Base-by-base conservation (phyloP, 768 basidiomycete species). In the Tulasnella sp. region DNA sequence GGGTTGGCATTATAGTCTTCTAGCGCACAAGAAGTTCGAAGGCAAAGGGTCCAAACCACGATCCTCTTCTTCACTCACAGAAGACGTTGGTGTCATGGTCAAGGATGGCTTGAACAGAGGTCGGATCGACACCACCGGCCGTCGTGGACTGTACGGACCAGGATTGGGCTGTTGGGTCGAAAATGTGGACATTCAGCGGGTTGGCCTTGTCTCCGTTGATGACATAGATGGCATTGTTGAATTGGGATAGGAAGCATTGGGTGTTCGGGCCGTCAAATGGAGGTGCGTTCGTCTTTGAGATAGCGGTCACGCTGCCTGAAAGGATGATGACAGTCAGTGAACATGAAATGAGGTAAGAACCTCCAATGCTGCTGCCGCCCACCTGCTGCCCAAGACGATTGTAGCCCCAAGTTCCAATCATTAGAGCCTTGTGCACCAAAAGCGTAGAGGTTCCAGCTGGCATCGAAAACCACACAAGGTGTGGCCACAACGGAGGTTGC, bases 1-100 rank as follows among this genome's bases (percentile, higher is more conserved):
- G n/a, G n/a, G n/a, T n/a, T n/a, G n/a, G n/a, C n/a, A n/a, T n/a
- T n/a, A n/a, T n/a, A n/a, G n/a, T n/a, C n/a, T n/a, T n/a, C n/a
- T n/a, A n/a, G n/a, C n/a, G n/a, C n/a, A n/a, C n/a, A n/a, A n/a
- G n/a, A n/a, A n/a, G n/a, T n/a, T n/a, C n/a, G n/a, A n/a, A n/a
- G n/a, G n/a, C n/a, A n/a, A n/a, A n/a, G n/a, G n/a, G n/a, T n/a
- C n/a, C n/a, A n/a, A n/a, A n/a, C n/a, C n/a, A n/a, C n/a, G 34
- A 38, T 38, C 34, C 7, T 38, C 34, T 15, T 38, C 15, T 38
- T 65, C 61, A 71, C 75, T 63, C 69, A 86, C 84, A 92, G 72
- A 94, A 85, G 61, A 85, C 81, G 62, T 94, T 92, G 53, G 92
- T 97, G 70, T 97, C 92, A 64, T 94, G 92, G 72, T 97, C 92